These are phyloP conservation scores for Brassica nigra DNA, from an alignment of 345 rosid genomes.

Conservation along the genomic window DNA sequence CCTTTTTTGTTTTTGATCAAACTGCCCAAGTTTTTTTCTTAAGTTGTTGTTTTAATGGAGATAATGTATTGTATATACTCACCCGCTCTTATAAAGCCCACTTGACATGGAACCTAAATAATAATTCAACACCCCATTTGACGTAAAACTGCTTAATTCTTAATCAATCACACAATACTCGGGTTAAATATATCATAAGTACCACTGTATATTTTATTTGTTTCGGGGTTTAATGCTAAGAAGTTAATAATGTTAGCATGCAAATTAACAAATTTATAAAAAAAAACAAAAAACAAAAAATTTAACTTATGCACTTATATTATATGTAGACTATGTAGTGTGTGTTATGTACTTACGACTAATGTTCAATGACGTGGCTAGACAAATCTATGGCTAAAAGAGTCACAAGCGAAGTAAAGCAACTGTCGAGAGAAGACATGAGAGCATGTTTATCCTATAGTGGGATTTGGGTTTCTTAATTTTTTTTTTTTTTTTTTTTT, in stretches of 20 bases:
- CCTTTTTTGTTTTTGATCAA: not conserved
- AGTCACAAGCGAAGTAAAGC: conserved; percentile 30
- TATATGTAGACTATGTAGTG: not conserved
- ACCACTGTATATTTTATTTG: not conserved
- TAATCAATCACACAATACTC: not conserved
- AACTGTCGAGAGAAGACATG: conserved; percentile 42
- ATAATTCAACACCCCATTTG: not conserved
- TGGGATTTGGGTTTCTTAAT: too few species aligned
- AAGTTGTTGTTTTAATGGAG: not conserved
- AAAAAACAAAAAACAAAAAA: not conserved
- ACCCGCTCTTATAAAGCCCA: not conserved
- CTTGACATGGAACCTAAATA: conserved; percentile 21
- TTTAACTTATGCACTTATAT: not conserved
- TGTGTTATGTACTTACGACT: not conserved
- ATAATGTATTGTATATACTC: not conserved
- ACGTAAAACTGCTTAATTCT: not conserved
- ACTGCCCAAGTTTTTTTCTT: too few species aligned
- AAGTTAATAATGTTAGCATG: not conserved
- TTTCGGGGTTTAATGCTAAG: too few species aligned
- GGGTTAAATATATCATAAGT: not conserved
- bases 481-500: too few species aligned
- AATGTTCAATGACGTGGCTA: conserved; percentile 25
- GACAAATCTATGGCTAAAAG: conserved; percentile 15
- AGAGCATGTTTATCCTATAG: not conserved
- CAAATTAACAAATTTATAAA: not conserved